A percentile compares a stretch with the other conserved stretches of the same genome.
phyloP scores from a whole-genome alignment of 805 yeast genomes.

The Blastobotrys chiropterorum region DNA sequence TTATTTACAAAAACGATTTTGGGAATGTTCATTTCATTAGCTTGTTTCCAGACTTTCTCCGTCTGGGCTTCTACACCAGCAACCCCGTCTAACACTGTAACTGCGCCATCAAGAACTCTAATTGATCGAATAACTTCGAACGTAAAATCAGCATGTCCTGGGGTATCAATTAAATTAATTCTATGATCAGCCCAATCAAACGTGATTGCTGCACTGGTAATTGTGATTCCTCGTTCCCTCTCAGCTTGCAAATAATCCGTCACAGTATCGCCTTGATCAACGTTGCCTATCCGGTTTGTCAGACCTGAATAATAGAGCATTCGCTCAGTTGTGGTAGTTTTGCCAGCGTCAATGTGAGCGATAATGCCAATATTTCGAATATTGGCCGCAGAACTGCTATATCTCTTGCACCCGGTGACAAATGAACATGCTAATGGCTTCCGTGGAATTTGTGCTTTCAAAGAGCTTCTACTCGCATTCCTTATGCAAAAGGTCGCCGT shows the following conservation, averaged over 20 bases:
- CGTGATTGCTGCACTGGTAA: constrained; percentile 93
- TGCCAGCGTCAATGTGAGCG: constrained; percentile 99
- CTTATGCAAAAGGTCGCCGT: not conserved
- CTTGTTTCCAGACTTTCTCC: constrained; percentile 93
- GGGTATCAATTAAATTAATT: constrained; percentile 90
- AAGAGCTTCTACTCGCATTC: not conserved
- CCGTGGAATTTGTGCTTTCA: not conserved
- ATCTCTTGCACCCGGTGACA: not conserved
- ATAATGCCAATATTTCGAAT: constrained; percentile 90
- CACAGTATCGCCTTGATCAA: constrained; percentile 94
- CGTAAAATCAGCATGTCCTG: constrained; percentile 97
- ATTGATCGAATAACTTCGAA: constrained; percentile 89
- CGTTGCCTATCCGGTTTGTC: constrained; percentile 75
- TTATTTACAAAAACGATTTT: constrained; percentile 78
- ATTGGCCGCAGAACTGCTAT: not conserved
- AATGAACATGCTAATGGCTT: not conserved
- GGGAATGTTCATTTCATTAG: constrained; percentile 62
- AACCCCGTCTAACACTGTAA: constrained; percentile 86
- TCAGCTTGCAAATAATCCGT: constrained; percentile 90
- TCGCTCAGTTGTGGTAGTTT: constrained; percentile 94
- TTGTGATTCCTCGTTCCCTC: constrained; percentile 88
- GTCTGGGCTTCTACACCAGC: constrained; percentile 99
- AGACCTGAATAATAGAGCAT: constrained; percentile 88
- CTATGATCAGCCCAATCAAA: constrained; percentile 74
- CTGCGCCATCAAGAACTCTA: constrained; percentile 90